Evolutionary conservation across 495 filamentous ascomycete species (phyloP).

Genomic region (Cryomyces antarcticus): DNA sequence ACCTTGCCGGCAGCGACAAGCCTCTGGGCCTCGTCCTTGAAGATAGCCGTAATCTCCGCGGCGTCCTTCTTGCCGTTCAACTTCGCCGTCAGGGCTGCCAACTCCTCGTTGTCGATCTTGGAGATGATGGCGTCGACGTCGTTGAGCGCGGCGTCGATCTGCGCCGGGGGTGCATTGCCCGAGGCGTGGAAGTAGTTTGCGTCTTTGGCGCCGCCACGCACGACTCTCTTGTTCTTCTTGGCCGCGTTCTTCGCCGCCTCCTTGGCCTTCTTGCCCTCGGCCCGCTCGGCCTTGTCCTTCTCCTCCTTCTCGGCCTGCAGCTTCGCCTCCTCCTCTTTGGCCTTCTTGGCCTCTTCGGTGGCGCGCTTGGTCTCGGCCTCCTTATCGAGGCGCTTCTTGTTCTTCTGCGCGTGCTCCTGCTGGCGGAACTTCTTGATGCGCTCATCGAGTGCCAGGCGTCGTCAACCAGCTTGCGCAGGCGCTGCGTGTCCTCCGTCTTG

Average conservation of each 20-base stretch:
- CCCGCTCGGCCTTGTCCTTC: conserved; percentile 59
- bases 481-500: conserved; percentile 91
- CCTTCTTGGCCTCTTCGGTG: conserved; percentile 56
- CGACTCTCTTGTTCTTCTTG: conserved; percentile 98
- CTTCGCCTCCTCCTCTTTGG: conserved; percentile 58
- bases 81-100: conserved; percentile 57
- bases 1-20: conserved; percentile 52
- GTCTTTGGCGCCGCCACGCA: conserved; percentile 82
- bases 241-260: conserved; percentile 93
- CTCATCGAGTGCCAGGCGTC: conserved; percentile 66
- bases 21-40: conserved; percentile 44
- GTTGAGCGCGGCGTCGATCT: conserved; percentile 62
- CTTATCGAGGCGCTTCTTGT: conserved; percentile 76
- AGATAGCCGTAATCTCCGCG: conserved; percentile 43
- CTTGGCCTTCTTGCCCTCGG: conserved; percentile 85
- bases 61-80: conserved; percentile 40
- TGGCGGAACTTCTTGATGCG: conserved; percentile 94
- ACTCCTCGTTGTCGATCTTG: conserved; percentile 78
- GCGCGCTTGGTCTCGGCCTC: conserved; percentile 78
- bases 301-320: conserved; percentile 67
- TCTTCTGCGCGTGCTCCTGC: conserved; percentile 74
- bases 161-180: conserved; percentile 43
- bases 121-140: conserved; percentile 77
- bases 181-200: conserved; percentile 71
- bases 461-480: conserved; percentile 75